Evolutionary conservation across 2,329 filamentous ascomycete genomes (phyloP).

Genomic region (Scedosporium apiospermum): DNA sequence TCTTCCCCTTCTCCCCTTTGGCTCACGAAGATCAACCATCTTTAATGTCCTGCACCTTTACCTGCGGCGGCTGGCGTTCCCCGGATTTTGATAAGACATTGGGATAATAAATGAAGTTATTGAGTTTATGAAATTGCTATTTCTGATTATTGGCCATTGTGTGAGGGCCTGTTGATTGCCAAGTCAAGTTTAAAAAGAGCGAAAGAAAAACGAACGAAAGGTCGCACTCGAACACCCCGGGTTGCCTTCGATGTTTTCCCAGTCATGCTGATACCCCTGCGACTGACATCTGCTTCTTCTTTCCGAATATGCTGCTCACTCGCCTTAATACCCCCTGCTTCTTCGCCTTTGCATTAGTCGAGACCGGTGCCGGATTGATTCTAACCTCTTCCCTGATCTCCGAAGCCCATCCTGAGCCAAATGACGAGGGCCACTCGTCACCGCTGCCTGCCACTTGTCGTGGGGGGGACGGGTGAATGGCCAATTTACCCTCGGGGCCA

Average conservation of each 20-base stretch:
- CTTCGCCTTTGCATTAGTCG: background rate
- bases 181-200: too few relatives aligned
- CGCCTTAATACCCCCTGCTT: background rate
- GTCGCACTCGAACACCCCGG: background rate
- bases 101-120: too few relatives aligned
- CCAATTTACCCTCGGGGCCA: background rate
- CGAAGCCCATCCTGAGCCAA: background rate
- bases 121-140: too few relatives aligned
- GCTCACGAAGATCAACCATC: too few relatives aligned
- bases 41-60: too few relatives aligned
- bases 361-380: background rate
- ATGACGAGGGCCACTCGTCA: background rate
- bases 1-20: too few relatives aligned
- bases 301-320: background rate
- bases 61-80: too few relatives aligned
- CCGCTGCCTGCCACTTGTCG: background rate
- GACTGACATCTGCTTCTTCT: background rate
- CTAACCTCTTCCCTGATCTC: background rate
- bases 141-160: too few relatives aligned
- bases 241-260: background rate
- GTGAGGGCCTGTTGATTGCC: too few relatives aligned
- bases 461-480: background rate
- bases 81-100: too few relatives aligned
- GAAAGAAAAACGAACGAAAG: background rate
- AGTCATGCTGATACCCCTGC: background rate